Evolutionary conservation across 2,329 filamentous ascomycete genomes (phyloP).

Genomic region (Tricladium varicosporioides): DNA sequence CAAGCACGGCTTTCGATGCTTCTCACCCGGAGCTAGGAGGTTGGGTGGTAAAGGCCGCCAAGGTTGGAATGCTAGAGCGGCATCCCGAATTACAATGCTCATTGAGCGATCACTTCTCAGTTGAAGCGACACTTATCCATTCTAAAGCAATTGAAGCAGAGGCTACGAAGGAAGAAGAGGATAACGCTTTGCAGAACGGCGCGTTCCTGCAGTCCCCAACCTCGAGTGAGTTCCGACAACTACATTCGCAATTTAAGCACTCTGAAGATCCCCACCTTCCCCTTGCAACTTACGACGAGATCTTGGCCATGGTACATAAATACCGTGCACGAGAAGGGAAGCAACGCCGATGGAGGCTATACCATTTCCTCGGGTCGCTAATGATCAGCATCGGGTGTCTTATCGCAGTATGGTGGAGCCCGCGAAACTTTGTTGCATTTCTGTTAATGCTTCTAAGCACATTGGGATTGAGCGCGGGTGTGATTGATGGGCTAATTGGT

Average conservation of each 20-base stretch:
- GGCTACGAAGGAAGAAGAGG: slow-evolving; percentile 19
- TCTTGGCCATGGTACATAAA: slow-evolving; percentile 65
- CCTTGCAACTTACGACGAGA: slow-evolving; percentile 62
- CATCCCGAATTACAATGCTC: slow-evolving; percentile 82
- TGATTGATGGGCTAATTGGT: slow-evolving; percentile 82
- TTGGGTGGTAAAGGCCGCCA: slow-evolving; percentile 70
- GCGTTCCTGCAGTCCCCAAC: slow-evolving; percentile 27
- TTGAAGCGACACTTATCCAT: slow-evolving; percentile 68
- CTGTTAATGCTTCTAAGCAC: slow-evolving; percentile 76
- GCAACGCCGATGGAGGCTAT: slow-evolving; percentile 69
- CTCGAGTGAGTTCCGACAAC: slow-evolving; percentile 18
- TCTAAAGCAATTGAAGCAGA: slow-evolving; percentile 19
- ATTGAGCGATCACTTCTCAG: slow-evolving; percentile 91
- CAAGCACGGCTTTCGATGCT: slow-evolving; percentile 51
- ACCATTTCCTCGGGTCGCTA: slow-evolving; percentile 71
- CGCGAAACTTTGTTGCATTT: slow-evolving; percentile 73
- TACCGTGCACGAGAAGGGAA: slow-evolving; percentile 70
- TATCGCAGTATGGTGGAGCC: slow-evolving; percentile 83
- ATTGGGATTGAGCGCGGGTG: slow-evolving; percentile 71
- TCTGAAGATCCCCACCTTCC: slow-evolving; percentile 36
- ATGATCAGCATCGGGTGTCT: slow-evolving; percentile 70
- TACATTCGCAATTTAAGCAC: slow-evolving; percentile 25
- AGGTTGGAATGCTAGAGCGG: slow-evolving; percentile 76
- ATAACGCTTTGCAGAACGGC: slow-evolving; percentile 26
- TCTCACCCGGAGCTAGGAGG: slow-evolving; percentile 29